A percentile compares a stretch with the other conserved stretches of the same genome.
Evolutionary conservation across 371 early-diverging fungal genomes (phyloP).

Genomic region (Phascolomyces articulosus): DNA sequence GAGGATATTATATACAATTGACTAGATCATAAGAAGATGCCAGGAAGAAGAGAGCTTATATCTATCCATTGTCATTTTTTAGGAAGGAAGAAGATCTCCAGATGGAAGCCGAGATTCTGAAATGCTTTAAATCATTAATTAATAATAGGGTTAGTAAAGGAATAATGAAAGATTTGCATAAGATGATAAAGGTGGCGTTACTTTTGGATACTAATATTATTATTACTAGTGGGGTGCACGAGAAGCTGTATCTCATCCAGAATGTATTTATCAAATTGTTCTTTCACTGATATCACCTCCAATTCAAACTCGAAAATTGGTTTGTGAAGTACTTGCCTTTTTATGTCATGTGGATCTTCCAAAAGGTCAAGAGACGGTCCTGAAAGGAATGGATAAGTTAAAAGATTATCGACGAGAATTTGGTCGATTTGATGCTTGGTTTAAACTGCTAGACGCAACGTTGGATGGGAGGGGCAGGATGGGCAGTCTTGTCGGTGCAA

Average conservation of each 20-base stretch:
- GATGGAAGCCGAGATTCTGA: constrained; percentile 82
- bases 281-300: constrained; percentile 81
- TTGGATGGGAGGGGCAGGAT: constrained; percentile 82
- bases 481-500: constrained; percentile 82
- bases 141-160: constrained; percentile 60
- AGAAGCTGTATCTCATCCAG: constrained; percentile 75
- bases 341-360: constrained; percentile 83
- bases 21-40: not conserved
- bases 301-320: constrained; percentile 76
- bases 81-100: constrained; percentile 73
- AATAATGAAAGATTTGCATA: not conserved
- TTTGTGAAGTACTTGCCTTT: constrained; percentile 83
- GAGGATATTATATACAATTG: not conserved
- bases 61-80: constrained; percentile 9
- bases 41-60: not conserved
- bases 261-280: constrained; percentile 73
- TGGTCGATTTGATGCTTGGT: constrained; percentile 83
- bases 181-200: not conserved
- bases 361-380: constrained; percentile 78
- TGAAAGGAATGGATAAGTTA: constrained; percentile 71
- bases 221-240: constrained; percentile 74
- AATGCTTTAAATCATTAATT: constrained; percentile 78
- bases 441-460: constrained; percentile 74
- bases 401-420: constrained; percentile 60
- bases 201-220: not conserved